These are phyloP conservation scores for Sisymbrium irio DNA, from an alignment of 345 rosid species.

Conservation along the genomic window DNA sequence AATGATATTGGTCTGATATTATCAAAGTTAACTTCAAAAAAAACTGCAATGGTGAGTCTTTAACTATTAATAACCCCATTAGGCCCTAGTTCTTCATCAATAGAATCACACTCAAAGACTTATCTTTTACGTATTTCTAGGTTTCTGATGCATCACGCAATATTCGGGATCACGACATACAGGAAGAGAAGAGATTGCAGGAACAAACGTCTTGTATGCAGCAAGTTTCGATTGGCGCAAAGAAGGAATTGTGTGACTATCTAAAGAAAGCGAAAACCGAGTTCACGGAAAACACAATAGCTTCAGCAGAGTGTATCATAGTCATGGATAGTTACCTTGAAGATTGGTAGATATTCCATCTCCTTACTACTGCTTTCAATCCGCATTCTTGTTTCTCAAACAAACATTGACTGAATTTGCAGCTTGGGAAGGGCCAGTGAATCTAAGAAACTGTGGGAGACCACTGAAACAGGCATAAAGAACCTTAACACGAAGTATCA, in stretches of 20 bases:
- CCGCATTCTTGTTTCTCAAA: not conserved
- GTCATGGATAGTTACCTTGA: constrained; percentile 54
- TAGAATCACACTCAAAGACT: not conserved
- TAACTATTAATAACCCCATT: not conserved
- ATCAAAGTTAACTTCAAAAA: constrained; percentile 58
- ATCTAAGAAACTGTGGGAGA: constrained; percentile 58
- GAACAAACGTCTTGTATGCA: constrained; percentile 58
- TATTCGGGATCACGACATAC: constrained; percentile 41
- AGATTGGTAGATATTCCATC: constrained; percentile 50
- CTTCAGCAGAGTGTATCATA: constrained; percentile 52
- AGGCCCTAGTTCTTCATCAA: not conserved
- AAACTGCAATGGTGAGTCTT: constrained; percentile 59
- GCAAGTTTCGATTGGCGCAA: constrained; percentile 52
- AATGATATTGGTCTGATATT: constrained; percentile 60
- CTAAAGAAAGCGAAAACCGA: constrained; percentile 39
- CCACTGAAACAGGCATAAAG: constrained; percentile 36
- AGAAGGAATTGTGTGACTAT: constrained; percentile 49
- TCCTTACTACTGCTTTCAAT: not conserved
- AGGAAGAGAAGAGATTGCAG: constrained; percentile 55
- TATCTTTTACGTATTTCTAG: constrained; percentile 36
- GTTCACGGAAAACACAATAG: constrained; percentile 61
- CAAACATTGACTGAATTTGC: constrained; percentile 22
- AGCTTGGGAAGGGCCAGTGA: constrained; percentile 50
- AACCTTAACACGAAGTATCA: constrained; percentile 36
- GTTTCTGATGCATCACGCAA: constrained; percentile 59